phyloP scores from a whole-genome alignment of 768 basidiomycete genomes.

The Podaxis mareebaensis region DNA sequence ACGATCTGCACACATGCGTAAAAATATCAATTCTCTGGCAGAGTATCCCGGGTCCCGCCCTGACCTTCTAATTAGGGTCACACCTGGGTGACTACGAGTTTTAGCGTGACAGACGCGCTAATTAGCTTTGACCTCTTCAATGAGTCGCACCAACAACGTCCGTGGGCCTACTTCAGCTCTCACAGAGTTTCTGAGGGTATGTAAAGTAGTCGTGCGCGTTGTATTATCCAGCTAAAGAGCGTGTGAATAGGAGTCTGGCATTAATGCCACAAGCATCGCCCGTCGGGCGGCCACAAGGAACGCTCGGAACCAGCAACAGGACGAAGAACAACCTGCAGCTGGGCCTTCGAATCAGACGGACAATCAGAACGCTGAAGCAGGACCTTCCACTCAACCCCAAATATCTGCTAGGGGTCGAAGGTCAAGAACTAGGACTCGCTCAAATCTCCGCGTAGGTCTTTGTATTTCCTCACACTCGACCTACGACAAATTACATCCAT shows the following conservation, averaged over 20 bases:
- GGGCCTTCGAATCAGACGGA: constrained; percentile 39
- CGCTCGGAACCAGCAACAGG: constrained; percentile 24
- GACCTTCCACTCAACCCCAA: constrained; percentile 19
- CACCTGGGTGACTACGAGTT: background rate
- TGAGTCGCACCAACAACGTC: constrained; percentile 49
- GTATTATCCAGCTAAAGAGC: background rate
- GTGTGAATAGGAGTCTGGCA: constrained; percentile 42
- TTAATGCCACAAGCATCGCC: constrained; percentile 48
- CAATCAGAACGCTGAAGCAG: constrained; percentile 1
- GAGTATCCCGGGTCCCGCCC: too few species aligned
- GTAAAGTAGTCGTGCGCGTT: constrained; percentile 17
- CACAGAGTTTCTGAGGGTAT: constrained; percentile 76
- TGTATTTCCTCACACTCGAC: background rate
- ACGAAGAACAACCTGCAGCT: constrained; percentile 39
- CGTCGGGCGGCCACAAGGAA: constrained; percentile 35
- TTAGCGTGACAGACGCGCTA: constrained; percentile 12
- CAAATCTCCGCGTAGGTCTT: constrained; percentile 5
- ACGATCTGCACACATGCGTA: too few species aligned
- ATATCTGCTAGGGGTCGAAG: constrained; percentile 20
- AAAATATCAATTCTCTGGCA: too few species aligned
- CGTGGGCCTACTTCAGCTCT: constrained; percentile 82
- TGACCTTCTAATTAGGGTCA: background rate
- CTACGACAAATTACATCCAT: background rate
- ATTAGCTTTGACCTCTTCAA: constrained; percentile 12
- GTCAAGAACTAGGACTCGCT: constrained; percentile 16